Evolutionary conservation across 2,329 filamentous ascomycete genomes (phyloP).

Genomic region (Pleomassaria siparia): DNA sequence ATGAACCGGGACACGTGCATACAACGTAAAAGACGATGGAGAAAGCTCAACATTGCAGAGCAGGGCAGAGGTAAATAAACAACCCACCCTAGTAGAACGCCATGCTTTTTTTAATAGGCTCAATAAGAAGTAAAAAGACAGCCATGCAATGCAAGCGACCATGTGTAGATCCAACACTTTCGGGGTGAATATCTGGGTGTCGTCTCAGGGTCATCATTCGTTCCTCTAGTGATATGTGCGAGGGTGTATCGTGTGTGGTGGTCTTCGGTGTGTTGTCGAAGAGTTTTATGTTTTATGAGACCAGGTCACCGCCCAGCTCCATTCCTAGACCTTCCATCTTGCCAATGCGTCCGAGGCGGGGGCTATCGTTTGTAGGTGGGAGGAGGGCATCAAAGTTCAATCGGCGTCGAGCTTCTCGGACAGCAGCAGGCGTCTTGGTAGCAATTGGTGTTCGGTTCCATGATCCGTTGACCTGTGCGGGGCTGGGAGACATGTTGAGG

Average conservation of each 20-base stretch:
- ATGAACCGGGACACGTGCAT: background rate
- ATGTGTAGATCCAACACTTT: conserved; percentile 10
- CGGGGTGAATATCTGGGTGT: conserved; percentile 7
- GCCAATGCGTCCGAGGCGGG: conserved; percentile 42
- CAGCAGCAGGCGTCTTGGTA: conserved; percentile 68
- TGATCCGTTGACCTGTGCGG: conserved; percentile 70
- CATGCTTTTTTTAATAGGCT: conserved; percentile 19
- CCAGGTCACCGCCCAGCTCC: conserved; percentile 66
- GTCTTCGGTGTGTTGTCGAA: conserved; percentile 11
- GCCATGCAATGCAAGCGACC: background rate
- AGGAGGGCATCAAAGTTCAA: conserved; percentile 81
- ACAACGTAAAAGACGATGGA: background rate
- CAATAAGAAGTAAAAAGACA: conserved; percentile 11
- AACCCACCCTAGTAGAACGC: conserved; percentile 6
- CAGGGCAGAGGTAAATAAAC: background rate
- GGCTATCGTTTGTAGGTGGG: conserved; percentile 54
- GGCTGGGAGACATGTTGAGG: conserved; percentile 94
- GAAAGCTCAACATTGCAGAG: background rate
- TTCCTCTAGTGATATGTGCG: background rate
- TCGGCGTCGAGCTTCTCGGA: conserved; percentile 69
- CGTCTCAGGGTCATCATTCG: conserved; percentile 16
- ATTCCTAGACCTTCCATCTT: conserved; percentile 61
- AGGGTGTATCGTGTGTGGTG: conserved; percentile 8
- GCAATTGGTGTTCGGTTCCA: conserved; percentile 66
- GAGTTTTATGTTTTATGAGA: conserved; percentile 44